A percentile compares a stretch with the other conserved stretches of the same genome.
Conservation (phyloP, 495 filamentous ascomycete genomes). For the Talaromyces ruber region DNA sequence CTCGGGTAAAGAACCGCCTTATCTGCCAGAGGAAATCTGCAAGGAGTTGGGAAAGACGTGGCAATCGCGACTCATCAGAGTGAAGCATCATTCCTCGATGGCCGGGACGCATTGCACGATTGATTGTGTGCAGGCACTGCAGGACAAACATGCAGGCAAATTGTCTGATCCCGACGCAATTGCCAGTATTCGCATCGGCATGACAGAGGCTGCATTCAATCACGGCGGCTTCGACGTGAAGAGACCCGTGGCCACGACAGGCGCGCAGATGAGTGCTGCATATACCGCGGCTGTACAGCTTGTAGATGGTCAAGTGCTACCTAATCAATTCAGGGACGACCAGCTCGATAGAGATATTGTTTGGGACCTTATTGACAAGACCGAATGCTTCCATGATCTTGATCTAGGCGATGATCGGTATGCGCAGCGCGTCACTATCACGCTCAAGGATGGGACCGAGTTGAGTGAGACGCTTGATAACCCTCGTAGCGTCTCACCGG, state of each 20-base stretch:
- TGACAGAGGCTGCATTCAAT: constrained; percentile 21
- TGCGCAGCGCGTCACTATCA: constrained; percentile 4
- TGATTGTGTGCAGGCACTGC: constrained; percentile 19
- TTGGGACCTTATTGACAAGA: constrained; percentile 28
- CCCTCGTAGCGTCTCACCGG: constrained; percentile 17
- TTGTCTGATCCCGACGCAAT: constrained; percentile 13
- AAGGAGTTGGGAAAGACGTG: constrained; percentile 28
- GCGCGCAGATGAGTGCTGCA: constrained; percentile 34
- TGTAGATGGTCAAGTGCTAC: constrained; percentile 27
- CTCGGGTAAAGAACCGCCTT: constrained; percentile 19
- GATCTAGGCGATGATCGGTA: constrained; percentile 14
- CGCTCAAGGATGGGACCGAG: constrained; percentile 15
- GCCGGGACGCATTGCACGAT: constrained; percentile 23
- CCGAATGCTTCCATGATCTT: constrained; percentile 20
- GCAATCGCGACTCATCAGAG: constrained; percentile 25
- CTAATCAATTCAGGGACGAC: constrained; percentile 20
- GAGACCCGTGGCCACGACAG: constrained; percentile 26
- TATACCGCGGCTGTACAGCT: constrained; percentile 34
- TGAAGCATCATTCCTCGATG: constrained; percentile 34
- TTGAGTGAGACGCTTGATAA: constrained; percentile 13
- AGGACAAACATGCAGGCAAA: constrained; percentile 15
- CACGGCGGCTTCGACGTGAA: constrained; percentile 29
- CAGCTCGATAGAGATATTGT: constrained; percentile 28
- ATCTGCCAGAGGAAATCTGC: constrained; percentile 17
- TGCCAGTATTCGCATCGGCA: constrained; percentile 17